Evolutionary conservation across 2,329 filamentous ascomycete genomes (phyloP).

Genomic region (Penicillium sp.): DNA sequence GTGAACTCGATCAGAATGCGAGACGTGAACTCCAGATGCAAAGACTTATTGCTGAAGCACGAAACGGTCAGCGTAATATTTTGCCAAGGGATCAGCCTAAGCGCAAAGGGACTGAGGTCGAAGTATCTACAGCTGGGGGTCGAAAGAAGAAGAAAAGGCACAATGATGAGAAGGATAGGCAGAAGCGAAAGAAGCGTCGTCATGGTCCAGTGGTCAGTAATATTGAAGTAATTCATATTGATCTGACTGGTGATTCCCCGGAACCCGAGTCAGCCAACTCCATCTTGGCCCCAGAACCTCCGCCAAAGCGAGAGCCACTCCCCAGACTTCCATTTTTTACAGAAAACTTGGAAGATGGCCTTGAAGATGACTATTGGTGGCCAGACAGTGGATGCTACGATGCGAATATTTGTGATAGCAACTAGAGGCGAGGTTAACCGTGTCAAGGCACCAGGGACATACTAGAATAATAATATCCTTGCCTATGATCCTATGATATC

Average conservation of each 20-base stretch:
- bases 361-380: constrained; percentile 42
- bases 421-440: neutral
- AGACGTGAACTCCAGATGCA: constrained; percentile 21
- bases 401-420: constrained; percentile 25
- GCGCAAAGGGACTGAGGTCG: neutral
- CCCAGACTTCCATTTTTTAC: neutral
- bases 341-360: neutral
- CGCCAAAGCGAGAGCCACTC: neutral
- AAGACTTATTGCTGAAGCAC: constrained; percentile 28
- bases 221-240: constrained; percentile 23
- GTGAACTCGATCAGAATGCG: constrained; percentile 18
- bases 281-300: neutral
- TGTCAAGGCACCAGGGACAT: too few relatives aligned
- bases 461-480: too few relatives aligned
- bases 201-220: constrained; percentile 2
- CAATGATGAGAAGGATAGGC: neutral
- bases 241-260: constrained; percentile 27
- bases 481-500: too few relatives aligned
- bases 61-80: constrained; percentile 19
- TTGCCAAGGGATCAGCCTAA: neutral
- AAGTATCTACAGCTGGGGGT: neutral
- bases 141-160: neutral
- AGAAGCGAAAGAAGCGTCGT: constrained; percentile 8
- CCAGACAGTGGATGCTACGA: constrained; percentile 33
- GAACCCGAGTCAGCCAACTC: neutral